A percentile compares a stretch with the other conserved stretches of the same genome.
Evolutionary conservation across 768 basidiomycete species (phyloP).

Genomic region (Porpolomopsis calyptriformis): DNA sequence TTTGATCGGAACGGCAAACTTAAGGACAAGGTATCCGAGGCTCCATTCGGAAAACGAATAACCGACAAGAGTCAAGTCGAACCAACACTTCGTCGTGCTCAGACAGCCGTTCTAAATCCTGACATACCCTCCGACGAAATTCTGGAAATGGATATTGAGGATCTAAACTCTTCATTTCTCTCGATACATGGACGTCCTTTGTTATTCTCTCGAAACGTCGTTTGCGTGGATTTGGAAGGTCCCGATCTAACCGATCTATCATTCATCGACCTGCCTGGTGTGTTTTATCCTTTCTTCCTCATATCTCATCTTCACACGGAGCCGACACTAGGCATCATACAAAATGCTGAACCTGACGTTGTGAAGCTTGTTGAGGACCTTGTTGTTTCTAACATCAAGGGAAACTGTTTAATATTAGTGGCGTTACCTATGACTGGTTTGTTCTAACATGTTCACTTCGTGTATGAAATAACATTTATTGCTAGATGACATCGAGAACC

Average conservation of each 20-base stretch:
- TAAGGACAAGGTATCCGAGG: constrained; percentile 15
- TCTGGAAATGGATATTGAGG: not conserved
- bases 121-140: not conserved
- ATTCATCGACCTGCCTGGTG: constrained; percentile 33
- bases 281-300: not conserved
- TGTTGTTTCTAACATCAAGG: constrained; percentile 37
- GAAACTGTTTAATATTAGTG: constrained; percentile 44
- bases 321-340: constrained; percentile 36
- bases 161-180: constrained; percentile 17
- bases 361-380: constrained; percentile 40
- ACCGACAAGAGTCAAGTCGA: constrained; percentile 31
- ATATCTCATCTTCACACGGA: not conserved
- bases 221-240: constrained; percentile 32
- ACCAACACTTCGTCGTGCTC: constrained; percentile 33
- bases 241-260: constrained; percentile 28
- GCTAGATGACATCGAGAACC: constrained; percentile 56
- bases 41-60: constrained; percentile 18
- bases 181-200: constrained; percentile 7
- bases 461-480: too few species aligned
- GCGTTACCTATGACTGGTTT: constrained; percentile 44
- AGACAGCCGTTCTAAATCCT: constrained; percentile 16
- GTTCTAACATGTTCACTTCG: too few species aligned
- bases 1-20: constrained; percentile 22
- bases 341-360: constrained; percentile 33
- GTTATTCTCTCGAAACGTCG: constrained; percentile 30